Evolutionary conservation across 163 green algal species (phyloP), one percentile per base, ranked within the genome.

Genomic region (Scenedesmus sp.): DNA sequence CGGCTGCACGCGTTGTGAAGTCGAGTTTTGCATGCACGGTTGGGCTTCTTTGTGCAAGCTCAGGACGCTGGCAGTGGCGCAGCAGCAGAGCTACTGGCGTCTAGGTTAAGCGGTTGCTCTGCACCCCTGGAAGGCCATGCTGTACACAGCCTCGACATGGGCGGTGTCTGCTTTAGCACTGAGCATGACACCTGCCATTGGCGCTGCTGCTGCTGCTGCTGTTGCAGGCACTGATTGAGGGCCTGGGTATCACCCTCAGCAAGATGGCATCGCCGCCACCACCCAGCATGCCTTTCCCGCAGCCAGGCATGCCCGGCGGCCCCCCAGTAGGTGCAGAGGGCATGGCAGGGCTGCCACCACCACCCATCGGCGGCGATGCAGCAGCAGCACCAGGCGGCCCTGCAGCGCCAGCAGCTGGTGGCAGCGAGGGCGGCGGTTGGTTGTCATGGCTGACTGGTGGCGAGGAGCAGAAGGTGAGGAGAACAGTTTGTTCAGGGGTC

Each of bases 181-280:
- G 3, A 10, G 59, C 80, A 81, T 44, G n/a, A 33, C 61, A 73
- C 20, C n/a, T n/a, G n/a, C 6, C 24, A 78, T 33, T 20, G 9
- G 24, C 6, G 65, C 79, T 65, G 80, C 26, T 46, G 12, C 1
- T 72, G 9, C 2, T 46, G 6, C 78, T 56, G 16, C 15, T 49
- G 15, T 35, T 90, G 46, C 94, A 97, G 95, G 96, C 97, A 26
- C 95, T 99, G 92, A 99, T 99, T 89, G 98, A 99, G 93, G 98
- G 98, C 0, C 89, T 99, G 68, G 97, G 97, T 40, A 99, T 99
- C 90, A 95, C 98, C 37, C 94, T 99, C 61, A 98, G 94, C 10
- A 96, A 97, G 61, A 95, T 99, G 68, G 97, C 96, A 2, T 96
- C 98, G 0, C 97, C 97, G 12, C 97, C 97, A 16, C 96, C 97